Percentiles rank a stretch among this genome's conserved stretches.
Conservation (phyloP, 495 filamentous ascomycete species). For the Aspergillus avenaceus region DNA sequence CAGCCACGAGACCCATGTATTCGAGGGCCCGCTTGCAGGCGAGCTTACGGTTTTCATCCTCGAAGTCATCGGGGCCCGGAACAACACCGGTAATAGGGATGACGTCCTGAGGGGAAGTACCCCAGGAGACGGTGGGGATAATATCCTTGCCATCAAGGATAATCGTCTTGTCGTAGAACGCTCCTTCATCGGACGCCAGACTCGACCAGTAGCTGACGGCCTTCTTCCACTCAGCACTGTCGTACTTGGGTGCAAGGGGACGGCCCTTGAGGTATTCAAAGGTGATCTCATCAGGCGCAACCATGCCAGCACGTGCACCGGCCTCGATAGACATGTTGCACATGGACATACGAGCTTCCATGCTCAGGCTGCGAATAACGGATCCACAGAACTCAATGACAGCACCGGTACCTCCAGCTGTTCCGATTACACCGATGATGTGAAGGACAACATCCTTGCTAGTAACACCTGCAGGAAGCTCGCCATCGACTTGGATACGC, state of each 20-base stretch:
- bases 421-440: constrained; percentile 91
- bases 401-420: constrained; percentile 87
- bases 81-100: constrained; percentile 88
- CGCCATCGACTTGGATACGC: constrained; percentile 90
- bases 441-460: constrained; percentile 96
- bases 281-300: constrained; percentile 90
- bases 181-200: constrained; percentile 77
- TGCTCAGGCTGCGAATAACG: constrained; percentile 82
- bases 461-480: constrained; percentile 86
- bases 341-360: constrained; percentile 98
- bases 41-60: constrained; percentile 69
- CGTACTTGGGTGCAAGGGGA: constrained; percentile 80
- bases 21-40: constrained; percentile 78
- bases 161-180: constrained; percentile 82
- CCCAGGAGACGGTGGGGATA: constrained; percentile 91
- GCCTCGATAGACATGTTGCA: constrained; percentile 99
- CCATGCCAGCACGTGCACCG: constrained; percentile 93
- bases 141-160: constrained; percentile 90
- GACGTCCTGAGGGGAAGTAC: constrained; percentile 94
- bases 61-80: constrained; percentile 82
- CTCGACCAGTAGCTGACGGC: constrained; percentile 86
- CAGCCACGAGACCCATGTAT: constrained; percentile 90
- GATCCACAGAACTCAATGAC: constrained; percentile 98
- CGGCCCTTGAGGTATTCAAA: constrained; percentile 91
- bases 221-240: constrained; percentile 83